phyloP scores from a whole-genome alignment of 352 stramenopile genomes.

The Pythium rishiriense region DNA sequence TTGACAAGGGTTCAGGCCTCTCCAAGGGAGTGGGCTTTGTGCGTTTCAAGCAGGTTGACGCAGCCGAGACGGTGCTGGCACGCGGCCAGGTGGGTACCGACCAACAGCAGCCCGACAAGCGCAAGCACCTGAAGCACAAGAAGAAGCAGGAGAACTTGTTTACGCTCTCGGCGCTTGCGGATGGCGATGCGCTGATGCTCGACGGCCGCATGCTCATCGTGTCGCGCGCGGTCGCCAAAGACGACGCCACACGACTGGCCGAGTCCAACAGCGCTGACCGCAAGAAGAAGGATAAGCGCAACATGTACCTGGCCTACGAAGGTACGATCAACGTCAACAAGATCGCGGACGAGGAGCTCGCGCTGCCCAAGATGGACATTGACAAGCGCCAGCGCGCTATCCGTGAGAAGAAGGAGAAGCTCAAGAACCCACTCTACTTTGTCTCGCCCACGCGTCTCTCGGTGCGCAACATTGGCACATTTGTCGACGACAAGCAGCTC shows the following conservation, averaged over 20 bases:
- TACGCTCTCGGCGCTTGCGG: constrained; percentile 62
- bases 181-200: constrained; percentile 71
- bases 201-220: constrained; percentile 76
- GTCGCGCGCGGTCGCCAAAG: constrained; percentile 71
- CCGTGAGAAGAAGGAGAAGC: constrained; percentile 96
- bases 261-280: constrained; percentile 51
- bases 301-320: constrained; percentile 96
- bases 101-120: constrained; percentile 51
- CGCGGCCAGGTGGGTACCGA: constrained; percentile 42
- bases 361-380: constrained; percentile 91
- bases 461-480: constrained; percentile 90
- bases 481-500: constrained; percentile 89
- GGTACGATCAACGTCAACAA: constrained; percentile 93
- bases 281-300: constrained; percentile 92
- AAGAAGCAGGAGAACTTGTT: constrained; percentile 62
- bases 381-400: constrained; percentile 92
- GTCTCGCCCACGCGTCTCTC: constrained; percentile 94
- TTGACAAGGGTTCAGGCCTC: constrained; percentile 74
- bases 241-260: constrained; percentile 61
- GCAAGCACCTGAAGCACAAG: constrained; percentile 55
- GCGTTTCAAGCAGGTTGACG: constrained; percentile 59
- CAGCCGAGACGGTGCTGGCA: constrained; percentile 57
- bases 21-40: constrained; percentile 87
- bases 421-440: constrained; percentile 97
- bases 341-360: constrained; percentile 82